Base-by-base conservation (phyloP, 2,329 filamentous ascomycete species). In the Clathrospora elynae region DNA sequence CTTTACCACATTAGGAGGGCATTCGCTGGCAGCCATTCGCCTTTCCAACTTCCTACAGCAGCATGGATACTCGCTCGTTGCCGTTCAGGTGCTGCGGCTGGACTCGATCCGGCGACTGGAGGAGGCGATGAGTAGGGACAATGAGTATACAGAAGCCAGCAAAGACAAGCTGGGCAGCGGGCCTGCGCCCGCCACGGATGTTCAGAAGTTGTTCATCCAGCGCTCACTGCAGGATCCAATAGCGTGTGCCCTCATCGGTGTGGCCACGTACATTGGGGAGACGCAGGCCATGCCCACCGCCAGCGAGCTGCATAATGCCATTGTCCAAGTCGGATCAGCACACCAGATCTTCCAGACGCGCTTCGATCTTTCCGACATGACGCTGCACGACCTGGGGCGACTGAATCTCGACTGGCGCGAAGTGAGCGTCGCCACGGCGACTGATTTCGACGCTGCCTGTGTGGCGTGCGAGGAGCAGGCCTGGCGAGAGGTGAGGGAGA, bases 271-370 rank as follows among this genome's bases (percentile, higher is more conserved):
- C n/a, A n/a, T 42, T 42, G 43, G 28, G 14, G 35, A 34, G 19
- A 12, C 35, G 12, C 18, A n/a, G 4, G 14, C 22, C 16, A 35
- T 25, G 11, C 38, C 37, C 9, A 42, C 31, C 5, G 17, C 45
- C 13, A 39, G 13, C 12, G 38, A 38, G 28, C 25, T 42, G 9
- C 33, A 42, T 14, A 18, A 25, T 18, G 44, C 37, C 17, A 22
- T 37, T 19, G 20, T 37, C 25, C 33, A 14, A 4, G 38, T 39
- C 6, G 4, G 10, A 13, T 34, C 45, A 28, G 45, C 45, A 20
- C 45, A 48, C 34, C 10, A 16, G 3, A 43, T 48, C 13, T 48
- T 48, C 24, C 22, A 43, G 10, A 43, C 40, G 9, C 26, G 40
- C 12, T 48, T 39, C 34, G 18, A 48, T 36, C 24, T 43, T 12